Conservation (phyloP, 2,329 filamentous ascomycete species). For the Fusarium newnesense region DNA sequence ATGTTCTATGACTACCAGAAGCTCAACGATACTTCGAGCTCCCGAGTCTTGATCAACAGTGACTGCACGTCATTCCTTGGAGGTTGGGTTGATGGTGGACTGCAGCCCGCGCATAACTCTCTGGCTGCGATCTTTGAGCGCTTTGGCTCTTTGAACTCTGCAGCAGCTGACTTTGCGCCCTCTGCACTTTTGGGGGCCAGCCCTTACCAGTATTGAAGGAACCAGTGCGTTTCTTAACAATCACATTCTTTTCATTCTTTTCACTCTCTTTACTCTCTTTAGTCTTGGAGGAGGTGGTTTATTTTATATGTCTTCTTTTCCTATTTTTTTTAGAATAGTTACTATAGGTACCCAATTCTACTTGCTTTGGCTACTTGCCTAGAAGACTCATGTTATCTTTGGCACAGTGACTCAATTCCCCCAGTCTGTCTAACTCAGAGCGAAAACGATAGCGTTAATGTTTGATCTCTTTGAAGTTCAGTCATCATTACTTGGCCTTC, state of each 20-base stretch:
- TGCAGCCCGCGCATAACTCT: background rate
- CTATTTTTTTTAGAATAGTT: fast-evolving
- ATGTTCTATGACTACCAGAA: background rate
- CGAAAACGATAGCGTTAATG: fast-evolving
- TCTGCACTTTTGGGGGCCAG: background rate
- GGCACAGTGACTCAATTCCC: fast-evolving
- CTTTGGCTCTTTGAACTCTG: background rate
- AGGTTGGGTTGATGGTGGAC: background rate
- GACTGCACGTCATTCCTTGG: background rate
- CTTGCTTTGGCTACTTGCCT: fast-evolving
- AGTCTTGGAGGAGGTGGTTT: no score
- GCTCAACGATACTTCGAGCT: background rate
- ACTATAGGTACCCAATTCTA: background rate
- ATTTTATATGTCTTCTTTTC: no score
- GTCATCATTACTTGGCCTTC: fast-evolving
- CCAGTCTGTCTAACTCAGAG: fast-evolving
- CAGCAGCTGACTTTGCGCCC: background rate
- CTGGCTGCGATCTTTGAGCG: background rate
- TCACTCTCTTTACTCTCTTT: no score
- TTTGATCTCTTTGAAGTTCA: fast-evolving
- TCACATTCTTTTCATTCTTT: background rate
- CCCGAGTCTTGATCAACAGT: background rate
- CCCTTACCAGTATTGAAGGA: background rate
- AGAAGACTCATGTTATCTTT: fast-evolving
- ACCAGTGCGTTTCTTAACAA: fast-evolving